Evolutionary conservation across 768 basidiomycete species (phyloP).

Genomic region (Tricholoma matsutake): DNA sequence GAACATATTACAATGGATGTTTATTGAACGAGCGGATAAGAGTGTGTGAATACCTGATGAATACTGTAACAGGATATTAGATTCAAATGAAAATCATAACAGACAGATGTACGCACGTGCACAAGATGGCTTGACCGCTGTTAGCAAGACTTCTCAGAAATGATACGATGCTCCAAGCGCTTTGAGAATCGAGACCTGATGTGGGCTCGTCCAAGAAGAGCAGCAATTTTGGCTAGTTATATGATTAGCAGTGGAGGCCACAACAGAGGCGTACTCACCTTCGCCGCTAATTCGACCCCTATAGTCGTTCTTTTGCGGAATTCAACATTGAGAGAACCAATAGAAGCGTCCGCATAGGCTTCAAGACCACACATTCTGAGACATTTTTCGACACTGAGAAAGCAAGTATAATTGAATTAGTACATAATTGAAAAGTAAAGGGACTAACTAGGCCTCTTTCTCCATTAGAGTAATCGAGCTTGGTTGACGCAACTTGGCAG

Average conservation of each 20-base stretch:
- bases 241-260: background rate
- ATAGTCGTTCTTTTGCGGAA: conserved; percentile 57
- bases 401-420: background rate
- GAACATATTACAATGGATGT: conserved; percentile 24
- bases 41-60: conserved; percentile 32
- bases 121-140: conserved; percentile 85
- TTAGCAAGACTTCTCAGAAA: conserved; percentile 77
- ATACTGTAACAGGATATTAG: conserved; percentile 28
- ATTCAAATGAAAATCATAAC: background rate
- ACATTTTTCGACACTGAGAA: conserved; percentile 39
- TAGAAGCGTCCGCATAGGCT: conserved; percentile 57
- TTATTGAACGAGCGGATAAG: background rate
- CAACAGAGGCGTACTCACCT: background rate
- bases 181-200: conserved; percentile 82
- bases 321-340: conserved; percentile 52
- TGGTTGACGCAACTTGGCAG: conserved; percentile 78
- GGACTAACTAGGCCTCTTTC: conserved; percentile 72
- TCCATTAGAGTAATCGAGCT: conserved; percentile 57
- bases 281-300: conserved; percentile 56
- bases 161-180: conserved; percentile 77
- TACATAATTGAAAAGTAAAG: background rate
- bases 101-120: conserved; percentile 52
- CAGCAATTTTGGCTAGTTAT: conserved; percentile 61
- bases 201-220: conserved; percentile 91
- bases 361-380: conserved; percentile 66